Conservation (phyloP, 2,329 filamentous ascomycete species). For the Botrytis tulipae region DNA sequence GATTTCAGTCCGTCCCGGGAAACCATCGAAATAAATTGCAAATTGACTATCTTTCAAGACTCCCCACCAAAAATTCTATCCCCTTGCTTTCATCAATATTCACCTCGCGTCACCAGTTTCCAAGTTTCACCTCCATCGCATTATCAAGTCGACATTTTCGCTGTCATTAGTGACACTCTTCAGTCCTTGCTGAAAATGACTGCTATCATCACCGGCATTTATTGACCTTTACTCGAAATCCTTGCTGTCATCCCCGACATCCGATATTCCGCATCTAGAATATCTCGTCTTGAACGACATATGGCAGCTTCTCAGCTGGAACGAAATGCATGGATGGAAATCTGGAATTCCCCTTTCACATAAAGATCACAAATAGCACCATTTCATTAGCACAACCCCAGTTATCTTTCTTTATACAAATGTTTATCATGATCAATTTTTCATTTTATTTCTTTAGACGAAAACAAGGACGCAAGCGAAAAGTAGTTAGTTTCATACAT, state of each 20-base stretch:
- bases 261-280: background rate
- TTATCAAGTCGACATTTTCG: background rate
- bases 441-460: background rate
- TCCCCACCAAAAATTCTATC: background rate
- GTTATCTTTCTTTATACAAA: background rate
- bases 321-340: background rate
- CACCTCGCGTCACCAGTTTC: background rate
- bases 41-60: background rate
- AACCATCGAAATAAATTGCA: background rate
- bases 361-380: background rate
- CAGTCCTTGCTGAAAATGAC: fast-evolving
- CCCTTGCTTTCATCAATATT: background rate
- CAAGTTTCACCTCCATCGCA: too few species aligned
- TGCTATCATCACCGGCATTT: too few species aligned
- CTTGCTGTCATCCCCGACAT: too few species aligned
- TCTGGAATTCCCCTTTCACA: background rate
- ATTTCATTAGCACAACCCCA: background rate
- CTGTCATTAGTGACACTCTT: background rate
- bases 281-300: background rate
- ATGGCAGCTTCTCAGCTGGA: background rate
- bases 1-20: fast-evolving
- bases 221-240: background rate
- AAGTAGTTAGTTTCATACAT: background rate
- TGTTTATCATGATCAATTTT: background rate
- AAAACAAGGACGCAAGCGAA: background rate